Evolutionary conservation across 2,329 filamentous ascomycete genomes (phyloP).

Genomic region (Coniochaeta ligniaria): DNA sequence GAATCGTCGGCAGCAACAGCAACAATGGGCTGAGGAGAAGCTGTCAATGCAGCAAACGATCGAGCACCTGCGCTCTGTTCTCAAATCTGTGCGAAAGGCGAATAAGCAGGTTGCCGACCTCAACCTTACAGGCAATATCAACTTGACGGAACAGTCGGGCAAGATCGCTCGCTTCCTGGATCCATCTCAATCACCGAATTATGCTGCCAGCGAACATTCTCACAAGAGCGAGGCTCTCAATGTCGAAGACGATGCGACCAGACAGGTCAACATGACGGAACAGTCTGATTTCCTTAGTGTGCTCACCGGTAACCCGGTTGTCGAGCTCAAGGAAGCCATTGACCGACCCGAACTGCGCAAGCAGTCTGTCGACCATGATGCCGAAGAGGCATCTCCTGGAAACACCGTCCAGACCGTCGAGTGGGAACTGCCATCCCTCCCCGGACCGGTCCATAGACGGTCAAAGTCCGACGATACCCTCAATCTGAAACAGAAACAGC

Average conservation of each 20-base stretch:
- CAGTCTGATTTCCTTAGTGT: conserved; percentile 23
- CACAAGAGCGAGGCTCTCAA: conserved; percentile 25
- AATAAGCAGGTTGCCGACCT: not conserved
- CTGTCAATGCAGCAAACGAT: not conserved
- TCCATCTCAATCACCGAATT: conserved; percentile 13
- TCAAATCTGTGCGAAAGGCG: not conserved
- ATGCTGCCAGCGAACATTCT: conserved; percentile 22
- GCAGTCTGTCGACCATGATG: conserved; percentile 7
- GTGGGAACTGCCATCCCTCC: conserved; percentile 18
- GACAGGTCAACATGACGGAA: conserved; percentile 25
- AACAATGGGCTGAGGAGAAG: not conserved
- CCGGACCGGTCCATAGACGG: conserved; percentile 9
- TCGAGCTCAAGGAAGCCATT: conserved; percentile 17
- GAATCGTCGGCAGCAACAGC: not conserved
- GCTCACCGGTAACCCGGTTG: conserved; percentile 18
- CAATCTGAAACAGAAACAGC: conserved; percentile 9
- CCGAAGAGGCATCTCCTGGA: conserved; percentile 10
- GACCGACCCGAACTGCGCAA: not conserved
- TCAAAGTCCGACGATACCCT: conserved; percentile 12
- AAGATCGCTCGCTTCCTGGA: conserved; percentile 26
- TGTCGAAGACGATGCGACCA: conserved; percentile 28
- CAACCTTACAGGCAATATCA: conserved; percentile 10
- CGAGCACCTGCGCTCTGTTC: not conserved
- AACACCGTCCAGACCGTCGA: conserved; percentile 19
- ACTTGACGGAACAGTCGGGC: conserved; percentile 16